Percentiles rank a stretch among this genome's conserved stretches.
Evolutionary conservation across 192 early-diverging fungal species (phyloP).

Genomic region (Coemansia sp.): DNA sequence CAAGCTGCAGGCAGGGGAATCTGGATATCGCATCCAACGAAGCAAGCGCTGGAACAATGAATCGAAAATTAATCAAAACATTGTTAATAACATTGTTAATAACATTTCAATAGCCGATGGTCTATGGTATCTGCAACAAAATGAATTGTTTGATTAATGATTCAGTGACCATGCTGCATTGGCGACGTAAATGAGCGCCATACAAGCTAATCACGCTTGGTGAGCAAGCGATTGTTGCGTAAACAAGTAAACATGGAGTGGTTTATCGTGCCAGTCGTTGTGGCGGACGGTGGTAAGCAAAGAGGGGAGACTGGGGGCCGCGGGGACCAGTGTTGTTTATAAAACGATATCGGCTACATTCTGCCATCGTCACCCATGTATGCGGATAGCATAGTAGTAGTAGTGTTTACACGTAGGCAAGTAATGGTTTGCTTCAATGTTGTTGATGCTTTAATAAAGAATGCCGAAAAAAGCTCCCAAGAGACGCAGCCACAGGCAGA

Average conservation of each 20-base stretch:
- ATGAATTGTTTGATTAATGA: neutral
- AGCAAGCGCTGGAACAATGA: neutral
- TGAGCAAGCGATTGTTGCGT: too few species aligned
- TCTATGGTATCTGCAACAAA: neutral
- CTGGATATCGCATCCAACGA: neutral
- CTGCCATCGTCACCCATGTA: neutral
- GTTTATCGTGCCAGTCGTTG: neutral
- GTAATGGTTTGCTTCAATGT: neutral
- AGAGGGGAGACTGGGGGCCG: too few species aligned
- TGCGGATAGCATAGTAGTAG: neutral
- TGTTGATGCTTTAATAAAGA: neutral
- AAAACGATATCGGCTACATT: neutral
- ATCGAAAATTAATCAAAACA: neutral
- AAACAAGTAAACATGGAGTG: neutral
- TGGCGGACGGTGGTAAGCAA: neutral
- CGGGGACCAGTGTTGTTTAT: too few species aligned
- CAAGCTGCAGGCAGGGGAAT: neutral
- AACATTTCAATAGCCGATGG: neutral
- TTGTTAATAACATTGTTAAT: neutral
- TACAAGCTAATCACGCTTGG: too few species aligned
- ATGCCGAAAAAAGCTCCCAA: slow-evolving; percentile 61
- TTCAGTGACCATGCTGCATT: neutral
- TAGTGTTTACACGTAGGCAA: neutral
- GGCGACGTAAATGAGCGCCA: too few species aligned
- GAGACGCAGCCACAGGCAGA: neutral